These are phyloP conservation scores for Calonectria hawksworthii DNA, from an alignment of 2,329 filamentous ascomycete species.

Conservation along the genomic window DNA sequence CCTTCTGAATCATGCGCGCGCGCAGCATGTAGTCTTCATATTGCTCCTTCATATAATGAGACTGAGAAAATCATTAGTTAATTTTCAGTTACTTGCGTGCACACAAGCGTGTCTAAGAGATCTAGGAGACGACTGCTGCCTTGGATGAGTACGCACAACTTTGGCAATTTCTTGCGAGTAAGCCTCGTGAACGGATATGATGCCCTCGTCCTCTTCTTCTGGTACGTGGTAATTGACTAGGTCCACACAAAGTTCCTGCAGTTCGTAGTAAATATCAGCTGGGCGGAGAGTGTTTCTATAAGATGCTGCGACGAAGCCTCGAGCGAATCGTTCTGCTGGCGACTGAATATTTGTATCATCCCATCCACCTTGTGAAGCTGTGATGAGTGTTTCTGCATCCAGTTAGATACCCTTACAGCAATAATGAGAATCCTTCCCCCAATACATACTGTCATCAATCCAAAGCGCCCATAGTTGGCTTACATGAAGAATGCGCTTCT, in stretches of 20 bases:
- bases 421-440: not conserved
- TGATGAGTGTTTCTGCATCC: not conserved
- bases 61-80: not conserved
- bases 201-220: not conserved
- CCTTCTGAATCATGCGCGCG: not conserved
- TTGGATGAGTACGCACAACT: not conserved
- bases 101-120: not conserved
- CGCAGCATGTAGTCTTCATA: conserved; percentile 1
- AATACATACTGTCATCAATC: not conserved
- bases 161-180: not conserved
- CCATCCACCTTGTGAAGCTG: not conserved
- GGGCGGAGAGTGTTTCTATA: not conserved
- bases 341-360: not conserved
- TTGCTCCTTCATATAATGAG: not conserved
- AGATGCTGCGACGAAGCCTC: not conserved
- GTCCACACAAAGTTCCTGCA: not conserved
- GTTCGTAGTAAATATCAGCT: not conserved
- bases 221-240: not conserved
- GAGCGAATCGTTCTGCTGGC: not conserved
- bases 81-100: no score
- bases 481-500: not conserved
- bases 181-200: not conserved
- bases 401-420: not conserved
- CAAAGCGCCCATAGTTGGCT: not conserved
- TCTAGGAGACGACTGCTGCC: not conserved